Conservation (phyloP, 257 asterid genomes). For the Solanum pimpinellifolium region DNA sequence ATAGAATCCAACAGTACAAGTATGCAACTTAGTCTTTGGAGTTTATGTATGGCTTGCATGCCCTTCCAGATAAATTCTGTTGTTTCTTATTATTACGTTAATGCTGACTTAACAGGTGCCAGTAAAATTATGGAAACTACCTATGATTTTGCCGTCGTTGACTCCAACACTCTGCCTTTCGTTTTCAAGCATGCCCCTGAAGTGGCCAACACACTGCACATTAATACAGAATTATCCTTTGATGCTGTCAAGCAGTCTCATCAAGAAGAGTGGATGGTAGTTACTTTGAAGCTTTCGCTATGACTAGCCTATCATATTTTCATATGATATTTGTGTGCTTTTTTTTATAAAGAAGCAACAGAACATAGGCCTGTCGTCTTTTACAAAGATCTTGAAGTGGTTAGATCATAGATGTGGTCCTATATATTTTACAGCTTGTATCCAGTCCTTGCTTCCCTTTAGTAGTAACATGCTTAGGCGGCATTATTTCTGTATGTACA, state of each 20-base stretch:
- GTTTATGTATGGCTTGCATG: neutral
- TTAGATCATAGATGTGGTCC: neutral
- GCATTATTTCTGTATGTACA: neutral
- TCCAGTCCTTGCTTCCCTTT: neutral
- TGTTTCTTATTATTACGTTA: neutral
- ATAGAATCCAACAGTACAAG: neutral
- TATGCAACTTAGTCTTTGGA: neutral
- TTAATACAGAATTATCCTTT: slow-evolving; percentile 36
- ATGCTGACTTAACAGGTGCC: slow-evolving; percentile 36
- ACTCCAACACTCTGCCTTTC: slow-evolving; percentile 80
- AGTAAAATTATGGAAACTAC: slow-evolving; percentile 50
- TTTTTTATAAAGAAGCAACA: neutral
- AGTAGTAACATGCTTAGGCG: neutral
- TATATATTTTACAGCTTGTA: neutral
- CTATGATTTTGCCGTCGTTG: slow-evolving; percentile 77
- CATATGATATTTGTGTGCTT: neutral
- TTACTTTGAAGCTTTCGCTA: neutral
- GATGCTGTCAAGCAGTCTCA: slow-evolving; percentile 36
- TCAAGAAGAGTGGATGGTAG: slow-evolving; percentile 75
- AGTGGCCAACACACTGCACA: slow-evolving; percentile 51
- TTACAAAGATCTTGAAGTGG: neutral
- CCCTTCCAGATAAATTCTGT: neutral
- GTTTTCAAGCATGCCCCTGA: slow-evolving; percentile 86
- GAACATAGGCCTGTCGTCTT: neutral
- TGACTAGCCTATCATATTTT: neutral